These are phyloP conservation scores for Physcomitrium patens DNA, from an alignment of 225 moss, liverwort and hornwort species.

Conservation along the genomic window DNA sequence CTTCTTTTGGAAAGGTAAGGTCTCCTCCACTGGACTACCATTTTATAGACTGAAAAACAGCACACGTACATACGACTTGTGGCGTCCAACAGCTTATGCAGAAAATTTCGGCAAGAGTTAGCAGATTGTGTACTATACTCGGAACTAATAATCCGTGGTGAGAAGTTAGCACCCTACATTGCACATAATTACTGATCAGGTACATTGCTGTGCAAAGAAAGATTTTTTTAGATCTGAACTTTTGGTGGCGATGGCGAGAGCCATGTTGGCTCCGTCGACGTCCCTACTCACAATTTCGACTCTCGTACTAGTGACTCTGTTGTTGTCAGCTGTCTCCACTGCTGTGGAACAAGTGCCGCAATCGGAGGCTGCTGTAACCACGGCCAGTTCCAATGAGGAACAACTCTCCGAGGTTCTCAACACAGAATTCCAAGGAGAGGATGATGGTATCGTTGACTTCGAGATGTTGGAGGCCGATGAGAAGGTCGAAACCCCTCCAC, in stretches of 20 bases:
- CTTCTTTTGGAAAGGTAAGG: conserved; percentile 3
- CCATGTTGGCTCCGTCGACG: background rate
- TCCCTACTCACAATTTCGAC: background rate
- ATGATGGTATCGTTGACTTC: conserved; percentile 18
- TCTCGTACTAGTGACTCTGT: conserved; percentile 16
- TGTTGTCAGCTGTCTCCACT: background rate
- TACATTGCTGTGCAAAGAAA: background rate
- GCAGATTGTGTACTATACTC: too few species aligned
- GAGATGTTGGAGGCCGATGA: conserved; percentile 1
- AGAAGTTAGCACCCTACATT: background rate
- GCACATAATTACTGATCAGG: background rate
- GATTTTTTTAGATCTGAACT: background rate
- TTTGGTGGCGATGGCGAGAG: conserved; percentile 24
- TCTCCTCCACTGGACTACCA: background rate
- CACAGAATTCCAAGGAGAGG: conserved; percentile 2
- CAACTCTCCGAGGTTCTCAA: background rate
- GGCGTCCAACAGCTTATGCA: background rate
- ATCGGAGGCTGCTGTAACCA: background rate
- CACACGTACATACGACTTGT: background rate
- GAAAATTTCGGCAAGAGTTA: background rate
- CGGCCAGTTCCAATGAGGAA: background rate
- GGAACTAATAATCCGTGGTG: too few species aligned
- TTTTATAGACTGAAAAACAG: background rate
- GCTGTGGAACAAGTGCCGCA: background rate
- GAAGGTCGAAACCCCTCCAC: background rate